phyloP scores from a whole-genome alignment of 2,329 filamentous ascomycete genomes.

The Phialemoniopsis sp. region DNA sequence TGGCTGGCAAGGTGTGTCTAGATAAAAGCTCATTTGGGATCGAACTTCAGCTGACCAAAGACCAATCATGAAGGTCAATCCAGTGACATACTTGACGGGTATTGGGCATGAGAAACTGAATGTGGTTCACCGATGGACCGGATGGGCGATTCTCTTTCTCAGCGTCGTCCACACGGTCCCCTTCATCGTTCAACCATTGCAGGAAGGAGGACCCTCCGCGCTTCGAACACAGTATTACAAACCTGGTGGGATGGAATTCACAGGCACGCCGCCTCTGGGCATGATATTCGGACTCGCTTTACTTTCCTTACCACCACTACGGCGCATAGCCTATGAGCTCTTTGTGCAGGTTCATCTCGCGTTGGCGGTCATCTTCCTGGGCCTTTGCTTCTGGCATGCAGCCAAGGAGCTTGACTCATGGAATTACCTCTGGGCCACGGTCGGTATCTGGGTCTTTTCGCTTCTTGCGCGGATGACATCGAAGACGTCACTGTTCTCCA shows the following conservation, averaged over 20 bases:
- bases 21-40: too few relatives aligned
- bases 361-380: conserved; percentile 21
- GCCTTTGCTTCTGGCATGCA: conserved; percentile 23
- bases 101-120: conserved; percentile 64
- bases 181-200: conserved; percentile 53
- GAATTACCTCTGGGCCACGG: conserved; percentile 59
- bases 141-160: conserved; percentile 56
- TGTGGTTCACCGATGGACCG: conserved; percentile 62
- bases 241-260: conserved; percentile 42
- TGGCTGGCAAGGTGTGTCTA: conserved; percentile 11
- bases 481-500: too few relatives aligned
- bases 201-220: neutral
- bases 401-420: conserved; percentile 62
- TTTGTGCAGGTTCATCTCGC: conserved; percentile 60
- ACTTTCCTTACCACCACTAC: conserved; percentile 55
- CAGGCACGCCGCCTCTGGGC: conserved; percentile 51
- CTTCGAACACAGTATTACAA: neutral
- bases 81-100: conserved; percentile 60
- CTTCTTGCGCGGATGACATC: conserved; percentile 38
- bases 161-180: conserved; percentile 59
- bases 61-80: too few relatives aligned
- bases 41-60: too few relatives aligned
- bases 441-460: conserved; percentile 55
- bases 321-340: conserved; percentile 44
- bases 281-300: conserved; percentile 55